Evolutionary conservation across 169 alveolate species (phyloP).

Genomic region (Perkinsus chesapeaki): DNA sequence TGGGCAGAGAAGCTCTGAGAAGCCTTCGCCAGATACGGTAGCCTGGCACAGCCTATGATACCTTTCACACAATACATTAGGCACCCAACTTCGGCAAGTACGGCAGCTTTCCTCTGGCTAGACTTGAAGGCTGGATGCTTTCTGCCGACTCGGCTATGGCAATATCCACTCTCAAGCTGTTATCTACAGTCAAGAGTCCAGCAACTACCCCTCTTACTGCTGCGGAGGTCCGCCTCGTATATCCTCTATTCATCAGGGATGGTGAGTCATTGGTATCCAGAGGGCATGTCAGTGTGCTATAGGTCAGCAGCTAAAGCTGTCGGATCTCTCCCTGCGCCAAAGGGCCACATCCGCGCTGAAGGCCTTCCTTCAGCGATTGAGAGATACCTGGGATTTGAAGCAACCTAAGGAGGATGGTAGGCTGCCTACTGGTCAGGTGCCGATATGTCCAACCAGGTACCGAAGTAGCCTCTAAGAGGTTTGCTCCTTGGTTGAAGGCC

Average conservation of each 20-base stretch:
- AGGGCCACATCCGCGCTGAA: neutral
- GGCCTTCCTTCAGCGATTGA: neutral
- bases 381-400: neutral
- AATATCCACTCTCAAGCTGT: neutral
- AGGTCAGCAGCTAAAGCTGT: neutral
- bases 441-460: neutral
- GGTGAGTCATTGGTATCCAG: neutral
- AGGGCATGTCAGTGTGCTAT: neutral
- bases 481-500: neutral
- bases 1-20: too few relatives aligned
- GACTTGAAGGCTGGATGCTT: neutral
- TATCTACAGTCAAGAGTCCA: neutral
- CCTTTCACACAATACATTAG: neutral
- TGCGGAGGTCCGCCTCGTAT: neutral
- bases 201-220: neutral
- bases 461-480: neutral
- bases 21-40: too few relatives aligned
- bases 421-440: neutral
- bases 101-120: neutral
- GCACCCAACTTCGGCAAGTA: neutral
- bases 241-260: neutral
- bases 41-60: too few relatives aligned
- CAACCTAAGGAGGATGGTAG: neutral
- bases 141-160: neutral
- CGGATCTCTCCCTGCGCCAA: neutral